Evolutionary conservation across 257 asterid species (phyloP), one percentile per base, ranked within the genome.

Genomic region (Salvia splendens): DNA sequence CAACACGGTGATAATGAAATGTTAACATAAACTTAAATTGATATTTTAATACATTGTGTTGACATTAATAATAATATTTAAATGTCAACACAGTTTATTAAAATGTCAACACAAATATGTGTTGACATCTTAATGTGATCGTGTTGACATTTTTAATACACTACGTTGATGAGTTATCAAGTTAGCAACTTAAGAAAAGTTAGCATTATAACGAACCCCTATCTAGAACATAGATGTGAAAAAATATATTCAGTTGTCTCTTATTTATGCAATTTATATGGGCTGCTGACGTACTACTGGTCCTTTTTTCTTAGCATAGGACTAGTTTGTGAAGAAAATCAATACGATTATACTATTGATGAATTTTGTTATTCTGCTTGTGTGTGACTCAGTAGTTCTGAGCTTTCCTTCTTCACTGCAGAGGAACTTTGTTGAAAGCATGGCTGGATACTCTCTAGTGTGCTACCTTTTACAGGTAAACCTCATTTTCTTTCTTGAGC

Each of bases 391-490:
- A 35, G 32, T 56, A 15, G 15, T 30, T 48, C 32, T 52, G 49
- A 20, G 16, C 52, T 49, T 5, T 40, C 20, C 3, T 64, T 77
- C 56, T 74, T 71, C 45, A 46, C 68, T 80, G 81, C 85, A 83
- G 87, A 75, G 97, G 78, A 93, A 93, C 80, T 93, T 93, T 64
- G 99, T 93, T 12, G 99, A 93, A 78, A 93, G 99, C 94, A 93
- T 93, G 97, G 99, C 99, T 45, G 99, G 99, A 64, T 93, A 93
- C 83, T 93, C 99, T 72, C 80, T 93, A 28, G 99, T 93, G 69
- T 93, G 99, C 85, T 93, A 93, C 83, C 94, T 93, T 65, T 78
- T 93, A 82, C 99, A 93, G 87, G 87, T 82, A 72, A 78, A 54
- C 48, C n/a, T 50, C n/a, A 15, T 63, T 53, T 35, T 77, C 61